Percentiles rank a stretch among this genome's conserved stretches.
Conservation (phyloP, 1,284 basidiomycete genomes). For the Dichomitus squalens region DNA sequence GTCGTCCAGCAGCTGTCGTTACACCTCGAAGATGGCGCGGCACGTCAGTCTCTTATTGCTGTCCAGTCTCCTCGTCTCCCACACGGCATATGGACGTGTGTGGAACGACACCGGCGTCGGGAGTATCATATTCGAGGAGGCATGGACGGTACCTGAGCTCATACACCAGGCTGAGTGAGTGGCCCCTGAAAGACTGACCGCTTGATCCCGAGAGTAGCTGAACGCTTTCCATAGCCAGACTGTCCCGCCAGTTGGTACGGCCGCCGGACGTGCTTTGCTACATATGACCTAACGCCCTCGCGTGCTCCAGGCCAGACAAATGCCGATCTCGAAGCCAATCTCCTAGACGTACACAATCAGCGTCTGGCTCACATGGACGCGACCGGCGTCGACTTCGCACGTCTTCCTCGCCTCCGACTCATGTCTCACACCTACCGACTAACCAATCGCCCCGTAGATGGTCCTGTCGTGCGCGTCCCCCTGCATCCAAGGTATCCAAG, state of each 20-base stretch:
- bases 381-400: not conserved
- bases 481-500: not conserved
- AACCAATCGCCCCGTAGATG: not conserved
- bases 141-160: not conserved
- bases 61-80: not conserved
- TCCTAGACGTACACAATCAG: not conserved
- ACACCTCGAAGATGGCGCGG: not conserved
- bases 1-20: too few species aligned
- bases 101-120: not conserved
- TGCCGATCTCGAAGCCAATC: not conserved
- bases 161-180: conserved; percentile 1
- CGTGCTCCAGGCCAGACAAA: not conserved
- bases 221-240: not conserved
- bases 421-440: not conserved
- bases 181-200: not conserved
- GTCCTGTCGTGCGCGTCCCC: not conserved
- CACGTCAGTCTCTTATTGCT: not conserved
- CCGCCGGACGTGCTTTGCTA: not conserved
- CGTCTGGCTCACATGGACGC: not conserved
- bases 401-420: not conserved
- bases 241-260: not conserved
- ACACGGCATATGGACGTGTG: not conserved
- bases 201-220: not conserved
- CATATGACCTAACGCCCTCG: too few species aligned
- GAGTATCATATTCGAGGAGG: not conserved